Evolutionary conservation across 192 early-diverging fungal species (phyloP).

Genomic region (Backusella westeae): DNA sequence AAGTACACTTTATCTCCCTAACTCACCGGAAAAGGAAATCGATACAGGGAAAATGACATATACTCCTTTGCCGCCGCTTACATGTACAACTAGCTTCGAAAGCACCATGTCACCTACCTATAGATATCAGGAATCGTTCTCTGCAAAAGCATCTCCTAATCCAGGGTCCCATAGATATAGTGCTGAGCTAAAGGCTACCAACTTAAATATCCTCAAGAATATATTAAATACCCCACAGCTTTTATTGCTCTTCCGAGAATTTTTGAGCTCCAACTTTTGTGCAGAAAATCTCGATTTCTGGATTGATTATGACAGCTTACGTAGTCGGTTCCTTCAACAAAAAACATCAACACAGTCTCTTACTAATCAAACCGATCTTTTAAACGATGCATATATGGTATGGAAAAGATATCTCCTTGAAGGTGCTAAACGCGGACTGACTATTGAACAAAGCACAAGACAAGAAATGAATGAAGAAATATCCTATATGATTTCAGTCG

Average conservation of each 20-base stretch:
- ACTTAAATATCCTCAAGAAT: constrained; percentile 50
- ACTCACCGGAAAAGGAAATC: neutral
- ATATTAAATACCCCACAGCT: constrained; percentile 56
- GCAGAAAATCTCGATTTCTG: constrained; percentile 74
- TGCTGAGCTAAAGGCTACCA: constrained; percentile 39
- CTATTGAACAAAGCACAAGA: constrained; percentile 47
- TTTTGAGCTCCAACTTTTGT: constrained; percentile 64
- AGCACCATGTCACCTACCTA: neutral
- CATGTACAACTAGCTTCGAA: neutral
- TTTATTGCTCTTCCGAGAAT: constrained; percentile 57
- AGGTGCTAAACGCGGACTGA: constrained; percentile 43
- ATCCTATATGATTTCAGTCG: constrained; percentile 39
- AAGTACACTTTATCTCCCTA: neutral
- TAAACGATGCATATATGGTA: constrained; percentile 47
- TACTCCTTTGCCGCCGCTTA: neutral
- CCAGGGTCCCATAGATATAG: neutral
- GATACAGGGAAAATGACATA: neutral
- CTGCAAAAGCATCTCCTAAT: neutral
- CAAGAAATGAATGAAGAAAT: constrained; percentile 47
- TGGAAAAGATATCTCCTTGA: constrained; percentile 46
- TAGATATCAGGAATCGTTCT: neutral
- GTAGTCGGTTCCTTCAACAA: constrained; percentile 41
- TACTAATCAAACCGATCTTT: constrained; percentile 36
- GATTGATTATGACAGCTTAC: constrained; percentile 44
- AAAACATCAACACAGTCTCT: constrained; percentile 29